Percentiles rank a stretch among this genome's conserved stretches.
Evolutionary conservation across 1,284 basidiomycete species (phyloP).

Genomic region (Hortiboletus rubellus): DNA sequence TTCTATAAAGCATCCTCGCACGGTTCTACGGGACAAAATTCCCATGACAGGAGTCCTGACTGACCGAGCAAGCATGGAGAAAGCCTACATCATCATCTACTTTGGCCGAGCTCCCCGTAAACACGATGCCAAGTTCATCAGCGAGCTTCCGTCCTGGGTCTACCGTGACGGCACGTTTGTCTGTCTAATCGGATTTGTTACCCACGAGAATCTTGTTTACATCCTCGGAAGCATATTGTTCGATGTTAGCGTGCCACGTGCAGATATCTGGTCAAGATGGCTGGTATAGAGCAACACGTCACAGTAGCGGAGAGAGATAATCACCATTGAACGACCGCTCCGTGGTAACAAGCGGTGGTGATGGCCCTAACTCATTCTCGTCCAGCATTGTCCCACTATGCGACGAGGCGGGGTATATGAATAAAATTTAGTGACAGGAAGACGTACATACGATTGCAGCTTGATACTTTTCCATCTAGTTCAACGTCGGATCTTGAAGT

Average conservation of each 20-base stretch:
- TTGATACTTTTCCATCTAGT: conserved; percentile 96
- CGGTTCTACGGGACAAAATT: conserved; percentile 57
- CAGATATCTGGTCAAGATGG: conserved; percentile 75
- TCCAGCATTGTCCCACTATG: conserved; percentile 96
- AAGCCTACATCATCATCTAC: conserved; percentile 98
- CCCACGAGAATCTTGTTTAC: conserved; percentile 99
- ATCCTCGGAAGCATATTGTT: conserved; percentile 97
- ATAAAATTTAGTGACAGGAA: conserved; percentile 1
- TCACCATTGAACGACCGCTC: conserved; percentile 96
- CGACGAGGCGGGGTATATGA: conserved; percentile 2
- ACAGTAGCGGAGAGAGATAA: conserved; percentile 34
- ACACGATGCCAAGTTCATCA: conserved; percentile 87
- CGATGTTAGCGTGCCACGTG: conserved; percentile 98
- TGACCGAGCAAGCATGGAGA: conserved; percentile 94
- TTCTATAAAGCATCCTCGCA: conserved; percentile 84
- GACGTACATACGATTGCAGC: conserved; percentile 77
- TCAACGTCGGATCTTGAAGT: conserved; percentile 97
- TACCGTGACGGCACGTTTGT: conserved; percentile 91
- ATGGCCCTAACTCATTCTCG: conserved; percentile 99
- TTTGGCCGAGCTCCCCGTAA: conserved; percentile 99
- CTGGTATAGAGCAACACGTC: not conserved
- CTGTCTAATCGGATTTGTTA: conserved; percentile 99
- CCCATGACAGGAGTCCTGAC: conserved; percentile 28
- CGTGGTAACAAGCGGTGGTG: conserved; percentile 99
- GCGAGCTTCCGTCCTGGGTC: conserved; percentile 84